Evolutionary conservation across 495 filamentous ascomycete species (phyloP), one percentile per base, ranked within the genome.

Genomic region (Aspergillus heteromorphus): DNA sequence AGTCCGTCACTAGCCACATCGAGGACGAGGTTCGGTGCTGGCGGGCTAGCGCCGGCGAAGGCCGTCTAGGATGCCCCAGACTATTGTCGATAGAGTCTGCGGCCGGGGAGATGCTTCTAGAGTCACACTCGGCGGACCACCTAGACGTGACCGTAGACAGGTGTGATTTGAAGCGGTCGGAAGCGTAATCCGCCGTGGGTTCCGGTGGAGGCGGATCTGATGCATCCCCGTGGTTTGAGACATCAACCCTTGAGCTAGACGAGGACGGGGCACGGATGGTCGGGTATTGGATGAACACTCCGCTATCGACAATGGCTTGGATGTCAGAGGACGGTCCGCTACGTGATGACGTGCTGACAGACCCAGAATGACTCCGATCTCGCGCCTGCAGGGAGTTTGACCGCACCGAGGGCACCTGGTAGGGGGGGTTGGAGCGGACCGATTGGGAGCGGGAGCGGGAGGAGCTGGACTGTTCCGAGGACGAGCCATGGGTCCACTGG

Each of bases 71-170:
- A 34, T 62, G 66, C 14, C 51, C 43, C 19, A 61, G 57, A 6
- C 54, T 53, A 40, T 25, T 59, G 13, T 64, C 60, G 18, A 63
- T 43, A 17, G 21, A 53, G n/a, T 49, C 38, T 14, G 66, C 52
- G 6, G 60, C 49, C 16, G 62, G 61, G n/a, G 63, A 69, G 23
- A 55, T 36, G 21, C 59, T 63, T 45, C 69, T 64, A 11, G 57
- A 60, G 50, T 73, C 53, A 31, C 52, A 53, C 50, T 77, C 76
- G n/a, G 67, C 70, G 2, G 73, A 77, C 70, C 82, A 82, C 53
- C 85, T 82, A 18, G 87, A 89, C 48, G 80, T 78, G 25, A 90
- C 85, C 16, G 86, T 85, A 17, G 87, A 89, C 11, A 91, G 76
- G 64, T 87, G 84, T 60, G 86, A 84, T 65, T 86, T 88, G 81